A percentile compares a stretch with the other conserved stretches of the same genome.
Evolutionary conservation across 441 rosid species (phyloP).

Genomic region (Bocquillonia castaneifolia): DNA sequence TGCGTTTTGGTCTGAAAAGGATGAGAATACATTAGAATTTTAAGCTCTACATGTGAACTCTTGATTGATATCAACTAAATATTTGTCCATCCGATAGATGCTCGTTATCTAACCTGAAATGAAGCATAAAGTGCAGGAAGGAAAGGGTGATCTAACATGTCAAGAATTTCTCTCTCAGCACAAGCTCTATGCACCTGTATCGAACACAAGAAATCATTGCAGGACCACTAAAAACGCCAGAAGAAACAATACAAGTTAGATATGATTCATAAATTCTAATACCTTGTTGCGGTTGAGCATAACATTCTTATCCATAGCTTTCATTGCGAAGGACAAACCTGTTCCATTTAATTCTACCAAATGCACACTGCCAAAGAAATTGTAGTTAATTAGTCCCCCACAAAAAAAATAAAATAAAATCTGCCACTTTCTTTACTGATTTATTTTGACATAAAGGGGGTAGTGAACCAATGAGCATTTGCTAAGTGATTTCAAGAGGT

Average conservation of each 20-base stretch:
- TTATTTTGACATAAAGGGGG: background rate
- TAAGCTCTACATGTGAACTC: background rate
- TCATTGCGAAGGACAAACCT: slow-evolving; percentile 73
- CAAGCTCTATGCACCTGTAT: slow-evolving; percentile 93
- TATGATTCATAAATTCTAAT: slow-evolving; percentile 11
- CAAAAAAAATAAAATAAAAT: background rate
- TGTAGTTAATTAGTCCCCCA: no score
- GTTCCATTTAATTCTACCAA: slow-evolving; percentile 86
- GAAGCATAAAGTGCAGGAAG: slow-evolving; percentile 98
- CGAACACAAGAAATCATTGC: slow-evolving; percentile 7
- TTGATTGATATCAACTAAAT: background rate
- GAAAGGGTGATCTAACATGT: slow-evolving; percentile 93
- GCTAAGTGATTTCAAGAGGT: no score
- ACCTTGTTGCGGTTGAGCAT: slow-evolving; percentile 98
- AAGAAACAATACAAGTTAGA: background rate
- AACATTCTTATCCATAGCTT: slow-evolving; percentile 85
- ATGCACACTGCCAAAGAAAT: slow-evolving; percentile 57
- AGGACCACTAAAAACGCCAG: background rate
- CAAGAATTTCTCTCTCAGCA: slow-evolving; percentile 91
- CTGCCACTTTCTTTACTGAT: background rate
- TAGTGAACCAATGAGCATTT: no score
- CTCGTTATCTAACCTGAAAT: slow-evolving; percentile 60
- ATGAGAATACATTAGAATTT: background rate
- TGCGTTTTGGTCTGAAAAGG: slow-evolving; percentile 84
- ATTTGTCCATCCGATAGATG: slow-evolving; percentile 3